Evolutionary conservation across 495 filamentous ascomycete species (phyloP).

Genomic region (Tuber indicum): DNA sequence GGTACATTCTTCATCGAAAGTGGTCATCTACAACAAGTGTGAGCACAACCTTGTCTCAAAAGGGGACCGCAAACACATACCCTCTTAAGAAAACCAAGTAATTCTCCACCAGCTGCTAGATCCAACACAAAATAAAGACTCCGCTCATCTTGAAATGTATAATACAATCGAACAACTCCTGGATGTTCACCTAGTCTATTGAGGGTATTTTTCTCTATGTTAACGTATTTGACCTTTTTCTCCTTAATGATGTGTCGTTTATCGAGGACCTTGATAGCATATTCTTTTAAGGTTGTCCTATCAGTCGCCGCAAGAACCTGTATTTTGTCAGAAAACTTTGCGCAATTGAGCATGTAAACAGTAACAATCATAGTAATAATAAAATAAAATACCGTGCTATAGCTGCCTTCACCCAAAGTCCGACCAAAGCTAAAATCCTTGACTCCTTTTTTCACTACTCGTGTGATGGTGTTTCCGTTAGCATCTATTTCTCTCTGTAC

Average conservation of each 20-base stretch:
- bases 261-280: conserved; percentile 96
- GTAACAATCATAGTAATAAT: neutral
- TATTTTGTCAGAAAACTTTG: conserved; percentile 17
- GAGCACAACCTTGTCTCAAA: conserved; percentile 12
- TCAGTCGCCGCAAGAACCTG: conserved; percentile 75
- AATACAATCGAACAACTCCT: conserved; percentile 93
- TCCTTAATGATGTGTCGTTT: conserved; percentile 99
- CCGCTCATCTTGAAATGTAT: conserved; percentile 95
- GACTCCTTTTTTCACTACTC: conserved; percentile 90
- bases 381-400: conserved; percentile 68
- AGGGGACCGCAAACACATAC: conserved; percentile 22
- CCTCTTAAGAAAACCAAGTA: conserved; percentile 85
- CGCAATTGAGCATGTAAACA: neutral
- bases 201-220: conserved; percentile 97
- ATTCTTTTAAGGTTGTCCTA: conserved; percentile 89
- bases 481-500: conserved; percentile 73
- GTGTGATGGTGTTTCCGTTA: conserved; percentile 71
- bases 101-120: conserved; percentile 83
- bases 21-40: conserved; percentile 55
- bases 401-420: conserved; percentile 91
- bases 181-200: conserved; percentile 95
- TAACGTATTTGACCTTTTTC: conserved; percentile 99
- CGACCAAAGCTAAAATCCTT: conserved; percentile 93
- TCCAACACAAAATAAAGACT: conserved; percentile 97
- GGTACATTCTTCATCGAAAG: conserved; percentile 94